Evolutionary conservation across 306 rosid genomes (phyloP), one percentile per base, ranked within the genome.

Genomic region (Ochetophila trinervis): DNA sequence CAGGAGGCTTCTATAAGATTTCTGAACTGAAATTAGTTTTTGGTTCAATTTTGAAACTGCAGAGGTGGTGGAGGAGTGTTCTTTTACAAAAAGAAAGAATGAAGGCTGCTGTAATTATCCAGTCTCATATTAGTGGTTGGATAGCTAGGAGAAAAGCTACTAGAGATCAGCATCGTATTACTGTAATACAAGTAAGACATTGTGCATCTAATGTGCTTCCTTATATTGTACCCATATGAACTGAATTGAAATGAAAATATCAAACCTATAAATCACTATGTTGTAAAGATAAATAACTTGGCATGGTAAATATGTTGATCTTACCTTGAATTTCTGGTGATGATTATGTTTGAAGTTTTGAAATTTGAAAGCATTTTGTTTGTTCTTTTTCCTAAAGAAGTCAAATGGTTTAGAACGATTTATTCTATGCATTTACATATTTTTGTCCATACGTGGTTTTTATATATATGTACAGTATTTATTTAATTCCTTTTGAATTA

Each of bases 1-100:
- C 84, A 55, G 56, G 65, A 69, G 74, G 69, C 56, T 47, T 57
- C 63, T 27, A 22, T 60, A 54, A 22, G 69, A 71, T 85, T 74
- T 71, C 66, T 65, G 88, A 84, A 70, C 76, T 79, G 60, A 75
- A 84, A 57, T 35, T 75, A 17, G 65, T 73, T 65, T 72, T 82
- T 65, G 27, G 34, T 79, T 86, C 95, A 50, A 83, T 80, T 77
- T 61, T 85, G 60, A 89, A 82, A 82, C 74, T 91, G 77, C 98
- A 91, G 78, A 77, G 85, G 48, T 85, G 96, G 98, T 91, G 98
- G 98, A 87, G 81, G 71, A 45, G 80, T 55, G 69, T 67, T 75
- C 64, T 86, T 71, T 72, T 62, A 21, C 70, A 48, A 16, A 84
- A 80, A 36, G 54, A 60, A 55, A 85, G 77, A 75, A 74, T 78